Percentiles rank a stretch among this genome's conserved stretches.
phyloP scores from a whole-genome alignment of 2,329 filamentous ascomycete species.

The Periconia digitata region DNA sequence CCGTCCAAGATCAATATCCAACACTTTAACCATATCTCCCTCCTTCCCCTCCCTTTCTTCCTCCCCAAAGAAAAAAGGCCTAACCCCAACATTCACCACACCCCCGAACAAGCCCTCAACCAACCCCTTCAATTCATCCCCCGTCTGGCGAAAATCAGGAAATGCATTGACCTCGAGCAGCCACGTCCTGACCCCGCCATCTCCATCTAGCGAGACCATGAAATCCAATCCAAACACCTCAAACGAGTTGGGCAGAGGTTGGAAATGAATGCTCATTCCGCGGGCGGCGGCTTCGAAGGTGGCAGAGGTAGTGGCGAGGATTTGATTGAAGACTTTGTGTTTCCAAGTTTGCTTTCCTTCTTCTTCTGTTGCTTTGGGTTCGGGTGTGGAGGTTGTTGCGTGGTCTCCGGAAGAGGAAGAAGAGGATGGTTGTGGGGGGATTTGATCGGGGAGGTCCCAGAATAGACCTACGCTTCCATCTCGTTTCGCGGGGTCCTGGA shows the following conservation, averaged over 20 bases:
- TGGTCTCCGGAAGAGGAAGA: neutral
- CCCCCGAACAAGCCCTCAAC: slow-evolving; percentile 77
- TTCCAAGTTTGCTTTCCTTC: slow-evolving; percentile 48
- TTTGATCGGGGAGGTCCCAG: slow-evolving; percentile 62
- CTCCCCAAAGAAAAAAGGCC: slow-evolving; percentile 63
- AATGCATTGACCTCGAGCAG: slow-evolving; percentile 94
- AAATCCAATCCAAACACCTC: slow-evolving; percentile 94
- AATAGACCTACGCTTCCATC: slow-evolving; percentile 73
- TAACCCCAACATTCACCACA: slow-evolving; percentile 68
- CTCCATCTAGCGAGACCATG: slow-evolving; percentile 56
- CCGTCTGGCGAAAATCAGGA: slow-evolving; percentile 93
- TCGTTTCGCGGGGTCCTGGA: slow-evolving; percentile 63
- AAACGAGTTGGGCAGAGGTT: slow-evolving; percentile 83
- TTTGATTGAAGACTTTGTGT: slow-evolving; percentile 68
- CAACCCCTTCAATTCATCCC: slow-evolving; percentile 68
- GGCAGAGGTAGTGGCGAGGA: slow-evolving; percentile 72
- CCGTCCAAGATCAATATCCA: slow-evolving; percentile 52
- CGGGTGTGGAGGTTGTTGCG: slow-evolving; percentile 3
- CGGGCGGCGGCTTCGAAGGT: slow-evolving; percentile 84
- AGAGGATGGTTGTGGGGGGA: slow-evolving; percentile 20
- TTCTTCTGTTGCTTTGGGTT: neutral
- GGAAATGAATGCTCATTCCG: slow-evolving; percentile 87
- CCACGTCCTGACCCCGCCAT: slow-evolving; percentile 56
- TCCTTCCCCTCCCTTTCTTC: slow-evolving; percentile 13
- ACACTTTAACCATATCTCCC: slow-evolving; percentile 43